Evolutionary conservation across 177 flowering plant species (phyloP).

Genomic region (Vitis hybrid): DNA sequence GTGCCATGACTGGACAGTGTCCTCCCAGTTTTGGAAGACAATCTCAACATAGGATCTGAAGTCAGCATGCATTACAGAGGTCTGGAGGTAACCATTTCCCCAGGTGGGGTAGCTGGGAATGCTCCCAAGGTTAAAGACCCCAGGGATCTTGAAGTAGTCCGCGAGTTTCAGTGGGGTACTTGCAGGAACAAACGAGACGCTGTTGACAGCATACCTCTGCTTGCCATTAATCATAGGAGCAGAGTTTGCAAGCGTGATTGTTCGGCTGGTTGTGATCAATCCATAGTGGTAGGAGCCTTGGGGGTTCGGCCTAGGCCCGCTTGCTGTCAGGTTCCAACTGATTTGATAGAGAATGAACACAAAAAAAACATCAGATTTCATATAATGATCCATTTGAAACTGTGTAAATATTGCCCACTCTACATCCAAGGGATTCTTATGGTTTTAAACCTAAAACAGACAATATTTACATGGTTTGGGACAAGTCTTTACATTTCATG

Average conservation of each 20-base stretch:
- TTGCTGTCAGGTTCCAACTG: slow-evolving; percentile 71
- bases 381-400: background rate
- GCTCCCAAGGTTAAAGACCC: slow-evolving; percentile 55
- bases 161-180: slow-evolving; percentile 76
- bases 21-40: slow-evolving; percentile 74
- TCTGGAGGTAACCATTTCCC: slow-evolving; percentile 50
- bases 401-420: no score
- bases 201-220: slow-evolving; percentile 68
- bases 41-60: slow-evolving; percentile 60
- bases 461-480: no score
- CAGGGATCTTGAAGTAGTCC: slow-evolving; percentile 67
- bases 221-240: slow-evolving; percentile 62
- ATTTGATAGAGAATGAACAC: background rate
- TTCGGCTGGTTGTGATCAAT: slow-evolving; percentile 45
- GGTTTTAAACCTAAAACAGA: no score
- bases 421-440: no score
- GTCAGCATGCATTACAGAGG: slow-evolving; percentile 59
- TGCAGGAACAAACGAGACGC: slow-evolving; percentile 55
- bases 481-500: background rate
- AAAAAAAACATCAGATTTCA: background rate
- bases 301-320: slow-evolving; percentile 79
- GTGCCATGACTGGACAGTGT: slow-evolving; percentile 73
- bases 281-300: slow-evolving; percentile 86
- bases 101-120: slow-evolving; percentile 45
- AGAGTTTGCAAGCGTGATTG: slow-evolving; percentile 60